phyloP scores from a whole-genome alignment of 169 alveolate genomes.

The Theileria sp. region DNA sequence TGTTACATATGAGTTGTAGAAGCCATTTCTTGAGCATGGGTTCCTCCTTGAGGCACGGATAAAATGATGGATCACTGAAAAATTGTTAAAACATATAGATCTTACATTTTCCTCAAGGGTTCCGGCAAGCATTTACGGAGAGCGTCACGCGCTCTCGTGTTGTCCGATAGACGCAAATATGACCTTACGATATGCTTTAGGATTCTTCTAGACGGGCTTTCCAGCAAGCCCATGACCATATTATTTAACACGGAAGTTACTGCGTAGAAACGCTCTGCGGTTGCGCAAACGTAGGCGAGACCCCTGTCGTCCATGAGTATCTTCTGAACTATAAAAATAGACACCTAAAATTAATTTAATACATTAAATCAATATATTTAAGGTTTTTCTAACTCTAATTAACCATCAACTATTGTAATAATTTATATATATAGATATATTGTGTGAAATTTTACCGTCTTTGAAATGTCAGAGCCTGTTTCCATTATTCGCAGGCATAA shows the following conservation, averaged over 20 bases:
- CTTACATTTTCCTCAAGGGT: constrained; percentile 68
- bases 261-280: constrained; percentile 97
- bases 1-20: constrained; percentile 71
- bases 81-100: background rate
- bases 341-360: constrained; percentile 72
- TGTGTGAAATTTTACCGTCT: constrained; percentile 79
- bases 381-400: background rate
- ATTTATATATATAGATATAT: background rate
- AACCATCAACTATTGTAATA: background rate
- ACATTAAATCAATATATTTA: background rate
- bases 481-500: constrained; percentile 98
- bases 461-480: constrained; percentile 96
- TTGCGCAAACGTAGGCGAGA: constrained; percentile 91
- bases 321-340: constrained; percentile 98
- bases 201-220: constrained; percentile 90
- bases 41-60: constrained; percentile 78
- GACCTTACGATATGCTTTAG: constrained; percentile 95
- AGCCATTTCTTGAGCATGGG: constrained; percentile 79
- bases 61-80: constrained; percentile 72
- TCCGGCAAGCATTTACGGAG: constrained; percentile 82
- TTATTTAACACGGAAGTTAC: constrained; percentile 91
- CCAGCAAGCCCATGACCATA: constrained; percentile 87
- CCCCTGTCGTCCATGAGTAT: constrained; percentile 95
- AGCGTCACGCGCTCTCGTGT: constrained; percentile 89
- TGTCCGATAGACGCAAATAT: constrained; percentile 95